Conservation (phyloP, 306 rosid species). For the Malus fusca region DNA sequence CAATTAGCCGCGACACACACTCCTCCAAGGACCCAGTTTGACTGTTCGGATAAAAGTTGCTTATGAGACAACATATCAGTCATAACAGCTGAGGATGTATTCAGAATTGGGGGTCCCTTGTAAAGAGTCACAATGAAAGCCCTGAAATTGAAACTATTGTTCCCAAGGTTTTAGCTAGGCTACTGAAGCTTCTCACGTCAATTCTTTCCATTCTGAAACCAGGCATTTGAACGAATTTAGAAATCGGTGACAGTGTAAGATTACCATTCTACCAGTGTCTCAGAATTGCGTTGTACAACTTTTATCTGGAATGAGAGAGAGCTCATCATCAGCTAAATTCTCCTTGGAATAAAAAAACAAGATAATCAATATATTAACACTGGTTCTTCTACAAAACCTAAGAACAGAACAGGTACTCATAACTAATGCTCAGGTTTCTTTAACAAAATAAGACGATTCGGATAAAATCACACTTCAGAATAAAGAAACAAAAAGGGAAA, state of each 20-base stretch:
- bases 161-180: slow-evolving; percentile 60
- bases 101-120: slow-evolving; percentile 62
- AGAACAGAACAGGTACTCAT: background rate
- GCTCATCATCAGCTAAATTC: slow-evolving; percentile 1
- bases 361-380: background rate
- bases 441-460: background rate
- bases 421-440: background rate
- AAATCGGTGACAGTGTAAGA: background rate
- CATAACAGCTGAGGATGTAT: slow-evolving; percentile 16
- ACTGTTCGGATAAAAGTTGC: slow-evolving; percentile 34
- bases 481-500: background rate
- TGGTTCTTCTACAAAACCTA: background rate
- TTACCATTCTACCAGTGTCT: background rate
- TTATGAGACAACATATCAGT: slow-evolving; percentile 16
- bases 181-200: slow-evolving; percentile 46
- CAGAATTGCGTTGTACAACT: background rate
- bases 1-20: slow-evolving; percentile 43
- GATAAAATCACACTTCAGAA: background rate
- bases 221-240: slow-evolving; percentile 19
- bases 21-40: slow-evolving; percentile 67
- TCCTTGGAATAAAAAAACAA: background rate
- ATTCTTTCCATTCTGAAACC: slow-evolving; percentile 67
- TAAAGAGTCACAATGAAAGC: slow-evolving; percentile 72
- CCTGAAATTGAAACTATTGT: slow-evolving; percentile 57
- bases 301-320: background rate